phyloP scores from a whole-genome alignment of 306 rosid genomes.

The Citrullus amarus region DNA sequence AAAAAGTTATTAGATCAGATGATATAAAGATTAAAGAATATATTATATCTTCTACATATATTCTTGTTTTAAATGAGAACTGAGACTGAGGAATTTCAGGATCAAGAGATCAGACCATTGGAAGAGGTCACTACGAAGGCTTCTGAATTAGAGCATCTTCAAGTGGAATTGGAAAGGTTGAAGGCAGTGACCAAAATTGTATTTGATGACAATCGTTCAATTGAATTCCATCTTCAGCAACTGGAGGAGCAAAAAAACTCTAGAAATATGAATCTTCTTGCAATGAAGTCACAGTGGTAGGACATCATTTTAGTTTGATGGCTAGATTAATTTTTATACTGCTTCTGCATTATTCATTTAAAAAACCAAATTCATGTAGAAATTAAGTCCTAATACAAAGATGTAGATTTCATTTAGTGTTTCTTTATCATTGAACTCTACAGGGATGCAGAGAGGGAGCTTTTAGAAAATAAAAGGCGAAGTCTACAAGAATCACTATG shows the following conservation, averaged over 20 bases:
- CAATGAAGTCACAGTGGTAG: constrained; percentile 51
- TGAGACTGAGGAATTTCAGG: constrained; percentile 21
- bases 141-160: constrained; percentile 48
- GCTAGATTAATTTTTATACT: not conserved
- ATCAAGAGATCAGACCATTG: constrained; percentile 27
- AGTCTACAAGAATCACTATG: constrained; percentile 48
- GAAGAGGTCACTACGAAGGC: constrained; percentile 25
- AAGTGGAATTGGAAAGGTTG: constrained; percentile 44
- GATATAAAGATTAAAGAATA: not conserved
- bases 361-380: not conserved
- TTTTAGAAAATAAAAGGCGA: constrained; percentile 54
- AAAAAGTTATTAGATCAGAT: not conserved
- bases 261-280: constrained; percentile 31
- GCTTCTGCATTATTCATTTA: not conserved
- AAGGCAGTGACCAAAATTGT: constrained; percentile 41
- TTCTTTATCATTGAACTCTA: constrained; percentile 3
- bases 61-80: constrained; percentile 20
- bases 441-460: constrained; percentile 59
- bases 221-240: constrained; percentile 45
- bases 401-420: constrained; percentile 5
- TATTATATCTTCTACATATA: not conserved
- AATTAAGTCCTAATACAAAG: not conserved
- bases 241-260: constrained; percentile 40
- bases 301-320: constrained; percentile 11
- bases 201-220: constrained; percentile 32